phyloP scores from a whole-genome alignment of 1,139 yeast species.

The Pichia kudriavzevii region DNA sequence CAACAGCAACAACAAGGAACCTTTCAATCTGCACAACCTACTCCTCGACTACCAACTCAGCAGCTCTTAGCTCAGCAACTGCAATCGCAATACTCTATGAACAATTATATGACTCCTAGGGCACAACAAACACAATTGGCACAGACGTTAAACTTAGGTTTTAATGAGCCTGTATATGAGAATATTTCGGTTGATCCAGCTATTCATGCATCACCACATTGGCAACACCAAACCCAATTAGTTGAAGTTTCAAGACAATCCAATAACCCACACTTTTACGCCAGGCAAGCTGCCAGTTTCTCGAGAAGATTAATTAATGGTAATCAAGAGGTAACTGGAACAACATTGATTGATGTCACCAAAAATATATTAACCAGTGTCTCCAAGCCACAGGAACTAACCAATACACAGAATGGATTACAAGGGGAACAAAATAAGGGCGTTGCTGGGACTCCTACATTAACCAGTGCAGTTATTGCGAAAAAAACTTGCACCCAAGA shows the following conservation, averaged over 20 bases:
- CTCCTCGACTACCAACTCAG: conserved; percentile 16
- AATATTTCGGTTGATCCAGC: conserved; percentile 32
- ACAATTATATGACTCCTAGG: conserved; percentile 11
- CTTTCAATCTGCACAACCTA: no score
- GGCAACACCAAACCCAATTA: conserved; percentile 86
- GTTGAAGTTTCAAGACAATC: conserved; percentile 73
- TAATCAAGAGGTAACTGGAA: conserved; percentile 16
- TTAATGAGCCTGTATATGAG: conserved; percentile 20
- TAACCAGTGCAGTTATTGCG: conserved; percentile 17
- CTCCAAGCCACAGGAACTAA: conserved; percentile 14
- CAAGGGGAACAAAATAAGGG: conserved; percentile 11
- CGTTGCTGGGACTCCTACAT: conserved; percentile 13
- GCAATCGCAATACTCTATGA: conserved; percentile 8
- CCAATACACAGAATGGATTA: conserved; percentile 7
- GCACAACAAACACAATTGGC: conserved; percentile 10
- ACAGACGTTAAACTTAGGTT: conserved; percentile 23
- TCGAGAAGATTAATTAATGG: conserved; percentile 39
- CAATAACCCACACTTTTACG: conserved; percentile 72
- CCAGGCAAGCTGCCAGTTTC: conserved; percentile 83
- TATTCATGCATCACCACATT: conserved; percentile 46
- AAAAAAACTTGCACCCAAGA: conserved; percentile 14
- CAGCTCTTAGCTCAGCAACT: conserved; percentile 11
- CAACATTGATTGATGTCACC: conserved; percentile 49
- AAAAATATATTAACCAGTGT: conserved; percentile 35
- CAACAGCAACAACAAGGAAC: conserved; percentile 15